Percentiles rank a stretch among this genome's conserved stretches.
phyloP scores from a whole-genome alignment of 2,329 filamentous ascomycete genomes.

The Scedosporium dehoogii region DNA sequence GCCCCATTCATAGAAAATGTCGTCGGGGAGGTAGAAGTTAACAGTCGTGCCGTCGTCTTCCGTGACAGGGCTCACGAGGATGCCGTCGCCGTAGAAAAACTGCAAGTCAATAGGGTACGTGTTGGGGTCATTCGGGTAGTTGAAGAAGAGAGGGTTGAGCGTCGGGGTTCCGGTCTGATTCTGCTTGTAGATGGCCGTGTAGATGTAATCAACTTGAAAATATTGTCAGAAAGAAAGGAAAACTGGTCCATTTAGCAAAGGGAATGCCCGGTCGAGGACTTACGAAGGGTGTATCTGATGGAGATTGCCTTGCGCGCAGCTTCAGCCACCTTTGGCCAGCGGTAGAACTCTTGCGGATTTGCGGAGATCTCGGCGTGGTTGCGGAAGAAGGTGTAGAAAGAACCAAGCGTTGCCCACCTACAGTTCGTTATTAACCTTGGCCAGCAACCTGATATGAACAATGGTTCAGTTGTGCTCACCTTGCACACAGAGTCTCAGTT shows the following conservation, averaged over 20 bases:
- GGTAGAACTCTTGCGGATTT: conserved; percentile 53
- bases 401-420: conserved; percentile 52
- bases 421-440: neutral
- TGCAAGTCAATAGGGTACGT: conserved; percentile 59
- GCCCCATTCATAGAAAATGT: conserved; percentile 31
- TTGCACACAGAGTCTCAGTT: conserved; percentile 50
- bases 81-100: conserved; percentile 59
- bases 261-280: neutral
- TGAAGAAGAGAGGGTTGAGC: conserved; percentile 58
- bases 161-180: conserved; percentile 48
- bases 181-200: conserved; percentile 57
- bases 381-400: conserved; percentile 59
- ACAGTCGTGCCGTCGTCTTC: conserved; percentile 48
- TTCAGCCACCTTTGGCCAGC: conserved; percentile 48
- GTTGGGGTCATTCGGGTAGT: conserved; percentile 62
- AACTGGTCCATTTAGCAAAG: neutral
- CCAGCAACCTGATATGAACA: neutral
- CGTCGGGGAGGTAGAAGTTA: conserved; percentile 52
- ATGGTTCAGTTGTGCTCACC: conserved; percentile 15
- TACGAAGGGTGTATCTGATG: conserved; percentile 52
- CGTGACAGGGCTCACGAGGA: conserved; percentile 57
- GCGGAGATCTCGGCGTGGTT: conserved; percentile 47
- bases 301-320: conserved; percentile 58
- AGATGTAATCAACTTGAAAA: conserved; percentile 54
- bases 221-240: neutral